A percentile compares a stretch with the other conserved stretches of the same genome.
Conservation (phyloP, 2,329 filamentous ascomycete genomes). For the Neurospora sp. region DNA sequence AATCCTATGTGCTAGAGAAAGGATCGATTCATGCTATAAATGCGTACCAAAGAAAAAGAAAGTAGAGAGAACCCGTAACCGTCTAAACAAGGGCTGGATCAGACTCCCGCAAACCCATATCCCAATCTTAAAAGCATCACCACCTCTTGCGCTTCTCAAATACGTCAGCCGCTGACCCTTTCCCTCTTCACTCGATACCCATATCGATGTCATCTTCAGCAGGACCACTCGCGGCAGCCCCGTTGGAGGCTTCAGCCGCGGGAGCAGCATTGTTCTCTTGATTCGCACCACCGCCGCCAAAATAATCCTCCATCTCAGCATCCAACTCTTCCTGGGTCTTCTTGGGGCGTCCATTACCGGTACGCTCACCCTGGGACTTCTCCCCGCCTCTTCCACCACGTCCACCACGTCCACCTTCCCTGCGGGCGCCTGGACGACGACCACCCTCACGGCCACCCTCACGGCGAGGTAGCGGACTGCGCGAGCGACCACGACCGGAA, state of each 20-base stretch:
- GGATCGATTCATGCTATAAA: background rate
- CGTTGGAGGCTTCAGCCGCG: constrained; percentile 21
- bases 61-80: background rate
- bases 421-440: constrained; percentile 34
- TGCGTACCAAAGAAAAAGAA: background rate
- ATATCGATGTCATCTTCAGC: constrained; percentile 43
- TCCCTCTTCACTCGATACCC: background rate
- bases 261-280: constrained; percentile 26
- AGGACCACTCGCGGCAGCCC: constrained; percentile 9
- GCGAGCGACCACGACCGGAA: constrained; percentile 35
- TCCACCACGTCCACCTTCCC: constrained; percentile 27
- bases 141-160: background rate
- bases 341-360: constrained; percentile 50
- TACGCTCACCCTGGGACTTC: constrained; percentile 29
- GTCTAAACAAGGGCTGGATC: background rate
- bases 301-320: constrained; percentile 96
- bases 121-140: background rate
- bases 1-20: background rate
- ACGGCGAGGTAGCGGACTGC: constrained; percentile 45
- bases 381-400: constrained; percentile 28
- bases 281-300: constrained; percentile 39
- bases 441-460: constrained; percentile 24
- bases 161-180: background rate
- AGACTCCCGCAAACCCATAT: background rate
- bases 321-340: constrained; percentile 91